Base-by-base conservation (phyloP, 2,329 filamentous ascomycete species). In the Botryosphaeria dothidea region DNA sequence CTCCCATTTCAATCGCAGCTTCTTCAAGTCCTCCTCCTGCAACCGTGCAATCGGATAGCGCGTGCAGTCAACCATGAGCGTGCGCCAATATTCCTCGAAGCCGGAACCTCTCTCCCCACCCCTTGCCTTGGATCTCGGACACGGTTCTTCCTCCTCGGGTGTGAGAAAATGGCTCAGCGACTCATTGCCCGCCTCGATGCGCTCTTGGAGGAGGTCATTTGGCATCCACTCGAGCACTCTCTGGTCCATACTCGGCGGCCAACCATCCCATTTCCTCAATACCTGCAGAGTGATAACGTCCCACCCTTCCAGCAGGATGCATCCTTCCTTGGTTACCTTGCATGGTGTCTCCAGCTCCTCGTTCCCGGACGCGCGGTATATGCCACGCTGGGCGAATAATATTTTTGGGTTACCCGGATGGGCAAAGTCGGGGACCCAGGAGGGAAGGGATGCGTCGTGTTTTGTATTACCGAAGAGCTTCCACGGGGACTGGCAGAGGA, bases 11-110 rank as follows among this genome's bases (percentile, higher is more conserved):
- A 15, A 34, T 1, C 80, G 79, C 2, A 83, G 68, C 1, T 68
- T 64, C 27, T 77, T 73, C 3, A 83, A 71, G 41, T 75, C 76
- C 8, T 78, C 74, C 31, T 71, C 52, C 0, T 79, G 79, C 9
- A 80, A 11, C n/a, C 63, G 41, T 5, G 6, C 7, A 5, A 29
- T 25, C 13, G 63, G 43, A n/a, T 49, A 48, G 17, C 41, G 3
- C 19, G 3, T 34, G 15, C 52, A 49, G 7, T 65, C 63, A 23
- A 51, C 27, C 19, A 60, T 29, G 6, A 60, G 21, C 29, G 63
- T 65, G 15, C 63, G 27, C 63, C 63, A 65, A 25, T 49, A 65
- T 15, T 11, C 29, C 27, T 60, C 48, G 27, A 65, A 65, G 1
- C 15, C 27, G 31, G 9, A 25, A 8, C 6, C 25, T 4, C 8